Percentiles rank a stretch among this genome's conserved stretches.
Conservation (phyloP, 495 filamentous ascomycete species). For the Neurospora sp. region DNA sequence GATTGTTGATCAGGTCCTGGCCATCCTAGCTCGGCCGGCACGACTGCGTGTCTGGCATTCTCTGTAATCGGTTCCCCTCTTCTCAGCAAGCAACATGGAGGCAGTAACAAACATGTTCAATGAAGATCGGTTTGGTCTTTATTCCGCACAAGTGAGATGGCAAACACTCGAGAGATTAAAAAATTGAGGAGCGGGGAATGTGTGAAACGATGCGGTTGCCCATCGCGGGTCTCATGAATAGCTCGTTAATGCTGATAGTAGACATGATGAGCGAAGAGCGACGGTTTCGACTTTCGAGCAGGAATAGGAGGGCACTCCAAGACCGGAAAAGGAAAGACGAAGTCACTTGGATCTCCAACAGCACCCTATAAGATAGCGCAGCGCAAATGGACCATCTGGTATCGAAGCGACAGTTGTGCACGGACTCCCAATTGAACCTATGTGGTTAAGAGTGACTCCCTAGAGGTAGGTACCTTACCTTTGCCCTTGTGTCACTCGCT, state of each 20-base stretch:
- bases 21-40: neutral
- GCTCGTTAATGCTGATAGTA: neutral
- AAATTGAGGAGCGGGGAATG: neutral
- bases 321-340: neutral
- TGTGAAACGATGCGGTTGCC: neutral
- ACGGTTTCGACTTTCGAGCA: neutral
- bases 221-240: neutral
- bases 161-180: neutral
- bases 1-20: neutral
- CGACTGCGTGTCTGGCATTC: neutral
- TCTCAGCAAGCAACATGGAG: neutral
- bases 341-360: neutral
- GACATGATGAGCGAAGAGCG: neutral
- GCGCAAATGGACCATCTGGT: neutral
- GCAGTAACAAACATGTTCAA: neutral
- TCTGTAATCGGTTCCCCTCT: neutral
- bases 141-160: neutral
- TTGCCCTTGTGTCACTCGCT: neutral
- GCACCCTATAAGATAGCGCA: neutral
- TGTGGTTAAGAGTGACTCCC: neutral
- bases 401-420: neutral
- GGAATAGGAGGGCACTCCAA: neutral
- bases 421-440: neutral
- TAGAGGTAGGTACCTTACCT: neutral
- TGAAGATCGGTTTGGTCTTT: neutral